Evolutionary conservation across 75 land plant species (phyloP).

Genomic region (Isoetes taiwanensis): DNA sequence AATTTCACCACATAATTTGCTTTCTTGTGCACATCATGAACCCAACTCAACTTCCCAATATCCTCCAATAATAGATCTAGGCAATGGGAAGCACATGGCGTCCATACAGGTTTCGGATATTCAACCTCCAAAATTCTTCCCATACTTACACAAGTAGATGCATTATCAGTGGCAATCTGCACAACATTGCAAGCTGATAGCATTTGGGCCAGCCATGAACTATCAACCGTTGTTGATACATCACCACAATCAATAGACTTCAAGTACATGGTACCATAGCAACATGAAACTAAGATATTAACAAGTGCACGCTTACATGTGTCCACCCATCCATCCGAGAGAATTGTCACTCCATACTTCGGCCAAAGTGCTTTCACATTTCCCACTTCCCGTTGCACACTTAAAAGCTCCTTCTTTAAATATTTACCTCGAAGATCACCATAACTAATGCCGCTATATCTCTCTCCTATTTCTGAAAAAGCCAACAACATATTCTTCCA

Average conservation of each 20-base stretch:
- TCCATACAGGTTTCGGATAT: conserved; percentile 36
- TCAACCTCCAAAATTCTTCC: conserved; percentile 27
- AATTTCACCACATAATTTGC: too few species aligned
- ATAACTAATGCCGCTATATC: too few species aligned
- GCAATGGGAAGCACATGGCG: conserved; percentile 36
- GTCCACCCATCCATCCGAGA: conserved; percentile 25
- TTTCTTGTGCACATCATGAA: too few species aligned
- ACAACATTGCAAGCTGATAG: conserved; percentile 37
- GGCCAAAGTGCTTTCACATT: too few species aligned
- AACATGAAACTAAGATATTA: conserved; percentile 25
- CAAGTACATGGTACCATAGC: conserved; percentile 17
- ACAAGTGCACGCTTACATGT: conserved; percentile 16
- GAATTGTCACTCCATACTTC: too few species aligned
- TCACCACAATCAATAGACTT: conserved; percentile 26
- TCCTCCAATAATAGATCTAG: conserved; percentile 40
- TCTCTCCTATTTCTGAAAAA: too few species aligned
- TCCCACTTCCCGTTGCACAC: too few species aligned
- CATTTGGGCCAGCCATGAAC: conserved; percentile 19
- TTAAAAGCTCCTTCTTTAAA: too few species aligned
- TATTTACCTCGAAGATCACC: too few species aligned
- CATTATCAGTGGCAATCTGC: conserved; percentile 38
- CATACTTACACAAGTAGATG: conserved; percentile 21
- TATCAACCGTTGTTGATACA: conserved; percentile 14
- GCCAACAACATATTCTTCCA: too few species aligned
- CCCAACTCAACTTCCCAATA: conserved; percentile 22